These are phyloP conservation scores for Colletotrichum zoysiae DNA, from an alignment of 2,329 filamentous ascomycete species.

Conservation along the genomic window DNA sequence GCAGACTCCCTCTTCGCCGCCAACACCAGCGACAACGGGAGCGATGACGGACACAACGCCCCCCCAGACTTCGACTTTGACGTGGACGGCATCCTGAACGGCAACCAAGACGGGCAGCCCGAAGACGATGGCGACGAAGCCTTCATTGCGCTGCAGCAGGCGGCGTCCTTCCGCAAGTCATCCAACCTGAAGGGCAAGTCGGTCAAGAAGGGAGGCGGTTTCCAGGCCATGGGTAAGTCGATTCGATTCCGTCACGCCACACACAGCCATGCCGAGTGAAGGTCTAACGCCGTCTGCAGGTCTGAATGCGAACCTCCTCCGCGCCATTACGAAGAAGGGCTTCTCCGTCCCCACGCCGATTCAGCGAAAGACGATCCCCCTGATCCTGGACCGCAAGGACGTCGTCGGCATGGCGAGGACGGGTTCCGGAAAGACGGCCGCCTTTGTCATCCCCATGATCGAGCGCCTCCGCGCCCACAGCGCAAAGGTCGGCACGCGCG, in stretches of 20 bases:
- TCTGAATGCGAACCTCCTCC: constrained; percentile 84
- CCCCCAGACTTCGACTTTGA: constrained; percentile 63
- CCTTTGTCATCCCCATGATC: constrained; percentile 98
- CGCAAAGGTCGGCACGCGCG: constrained; percentile 85
- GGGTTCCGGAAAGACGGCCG: constrained; percentile 98
- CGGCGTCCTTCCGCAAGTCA: constrained; percentile 87
- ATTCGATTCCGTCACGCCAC: neutral
- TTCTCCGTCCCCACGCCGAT: constrained; percentile 98
- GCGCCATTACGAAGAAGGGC: constrained; percentile 92
- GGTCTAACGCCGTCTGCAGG: constrained; percentile 56
- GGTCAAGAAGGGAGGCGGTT: constrained; percentile 95
- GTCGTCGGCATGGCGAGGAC: constrained; percentile 99
- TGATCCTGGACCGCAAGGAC: constrained; percentile 90
- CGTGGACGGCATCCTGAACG: constrained; percentile 72
- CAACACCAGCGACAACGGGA: constrained; percentile 54
- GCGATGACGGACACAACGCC: constrained; percentile 55
- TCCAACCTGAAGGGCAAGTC: constrained; percentile 85
- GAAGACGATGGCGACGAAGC: constrained; percentile 81
- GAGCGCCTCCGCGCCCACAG: constrained; percentile 92
- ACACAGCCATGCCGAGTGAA: neutral
- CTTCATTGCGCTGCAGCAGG: constrained; percentile 90
- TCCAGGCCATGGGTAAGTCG: constrained; percentile 86
- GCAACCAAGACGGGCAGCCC: constrained; percentile 63
- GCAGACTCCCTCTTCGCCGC: constrained; percentile 79
- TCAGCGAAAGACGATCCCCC: constrained; percentile 94